phyloP scores from a whole-genome alignment of 805 yeast genomes.

The Lachancea sp. region DNA sequence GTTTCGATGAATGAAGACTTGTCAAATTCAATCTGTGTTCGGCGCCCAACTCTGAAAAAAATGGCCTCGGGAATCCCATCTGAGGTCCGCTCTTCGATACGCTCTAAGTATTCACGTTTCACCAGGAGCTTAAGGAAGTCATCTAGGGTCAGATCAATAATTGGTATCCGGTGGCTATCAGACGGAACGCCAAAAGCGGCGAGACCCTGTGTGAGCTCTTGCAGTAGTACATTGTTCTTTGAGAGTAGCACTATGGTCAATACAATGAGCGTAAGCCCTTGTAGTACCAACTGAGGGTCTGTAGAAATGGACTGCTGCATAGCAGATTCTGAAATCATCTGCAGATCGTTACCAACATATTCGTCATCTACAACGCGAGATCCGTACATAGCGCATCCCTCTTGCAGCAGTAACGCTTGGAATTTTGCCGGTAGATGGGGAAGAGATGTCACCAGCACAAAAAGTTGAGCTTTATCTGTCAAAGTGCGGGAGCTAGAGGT shows the following conservation, averaged over 20 bases:
- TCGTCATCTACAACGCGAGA: slow-evolving; percentile 16
- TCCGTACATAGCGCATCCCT: slow-evolving; percentile 13
- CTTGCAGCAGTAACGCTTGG: slow-evolving; percentile 16
- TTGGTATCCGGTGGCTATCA: slow-evolving; percentile 25
- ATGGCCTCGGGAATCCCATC: slow-evolving; percentile 20
- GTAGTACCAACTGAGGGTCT: slow-evolving; percentile 19
- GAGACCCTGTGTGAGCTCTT: slow-evolving; percentile 19
- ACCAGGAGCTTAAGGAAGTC: slow-evolving; percentile 22
- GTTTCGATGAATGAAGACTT: slow-evolving; percentile 17
- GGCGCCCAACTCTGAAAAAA: slow-evolving; percentile 25
- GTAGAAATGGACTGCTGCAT: slow-evolving; percentile 15
- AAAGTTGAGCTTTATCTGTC: slow-evolving; percentile 18
- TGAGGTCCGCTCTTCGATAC: slow-evolving; percentile 20
- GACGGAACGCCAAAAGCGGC: slow-evolving; percentile 25
- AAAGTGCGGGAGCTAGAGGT: too few relatives aligned
- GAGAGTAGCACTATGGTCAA: slow-evolving; percentile 23
- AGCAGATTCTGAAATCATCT: slow-evolving; percentile 9
- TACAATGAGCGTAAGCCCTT: slow-evolving; percentile 21
- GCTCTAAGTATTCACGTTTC: slow-evolving; percentile 21
- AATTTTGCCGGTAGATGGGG: slow-evolving; percentile 10
- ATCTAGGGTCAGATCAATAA: slow-evolving; percentile 18
- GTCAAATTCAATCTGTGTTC: slow-evolving; percentile 26
- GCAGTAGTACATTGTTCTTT: slow-evolving; percentile 24
- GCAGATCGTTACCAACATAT: slow-evolving; percentile 19
- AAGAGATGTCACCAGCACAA: slow-evolving; percentile 22